Conservation (phyloP, 192 early-diverging fungal genomes). For the Linnemannia schmuckeri region DNA sequence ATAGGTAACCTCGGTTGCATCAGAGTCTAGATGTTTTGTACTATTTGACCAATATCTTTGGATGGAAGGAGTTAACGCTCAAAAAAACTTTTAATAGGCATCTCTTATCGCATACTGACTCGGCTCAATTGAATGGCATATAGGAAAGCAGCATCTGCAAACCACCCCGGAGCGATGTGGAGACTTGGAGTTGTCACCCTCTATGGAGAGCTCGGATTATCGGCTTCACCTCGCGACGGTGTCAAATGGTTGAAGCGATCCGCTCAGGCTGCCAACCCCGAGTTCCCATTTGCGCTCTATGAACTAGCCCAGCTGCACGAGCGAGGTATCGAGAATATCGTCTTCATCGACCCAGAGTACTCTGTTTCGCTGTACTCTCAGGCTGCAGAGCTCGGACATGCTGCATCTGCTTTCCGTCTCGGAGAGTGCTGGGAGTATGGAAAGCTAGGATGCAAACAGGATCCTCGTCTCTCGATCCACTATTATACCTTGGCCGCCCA, state of each 20-base stretch:
- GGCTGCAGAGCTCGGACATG: conserved; percentile 75
- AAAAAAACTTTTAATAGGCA: background rate
- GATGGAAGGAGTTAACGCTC: background rate
- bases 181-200: conserved; percentile 71
- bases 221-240: conserved; percentile 68
- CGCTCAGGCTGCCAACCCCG: conserved; percentile 66
- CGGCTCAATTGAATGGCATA: conserved; percentile 4
- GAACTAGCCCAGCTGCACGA: conserved; percentile 72
- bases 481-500: conserved; percentile 75
- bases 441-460: conserved; percentile 66
- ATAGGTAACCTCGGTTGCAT: conserved; percentile 57
- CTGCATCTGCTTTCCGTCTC: conserved; percentile 70
- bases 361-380: conserved; percentile 71
- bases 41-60: background rate
- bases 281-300: conserved; percentile 72
- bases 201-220: conserved; percentile 68
- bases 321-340: conserved; percentile 67
- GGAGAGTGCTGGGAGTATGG: conserved; percentile 78
- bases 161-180: conserved; percentile 78
- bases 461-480: conserved; percentile 67
- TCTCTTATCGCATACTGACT: background rate
- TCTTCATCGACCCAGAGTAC: conserved; percentile 74
- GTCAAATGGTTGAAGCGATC: conserved; percentile 73
- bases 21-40: background rate
- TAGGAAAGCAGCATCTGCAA: conserved; percentile 76